Conservation (phyloP, 305 asterid genomes). For the Fraxinus dipetala region DNA sequence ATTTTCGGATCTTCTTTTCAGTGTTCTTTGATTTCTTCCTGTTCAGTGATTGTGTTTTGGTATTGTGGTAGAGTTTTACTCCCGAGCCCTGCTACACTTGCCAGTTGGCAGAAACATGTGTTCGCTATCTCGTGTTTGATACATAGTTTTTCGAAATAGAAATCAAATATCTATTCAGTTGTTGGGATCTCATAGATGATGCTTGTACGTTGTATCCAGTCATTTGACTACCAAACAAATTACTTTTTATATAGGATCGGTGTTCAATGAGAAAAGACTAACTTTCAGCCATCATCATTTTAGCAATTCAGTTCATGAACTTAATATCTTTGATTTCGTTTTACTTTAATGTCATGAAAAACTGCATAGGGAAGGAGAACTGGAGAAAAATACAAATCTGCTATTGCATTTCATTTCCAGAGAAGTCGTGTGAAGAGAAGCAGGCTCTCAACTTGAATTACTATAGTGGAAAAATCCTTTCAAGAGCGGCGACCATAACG, state of each 20-base stretch:
- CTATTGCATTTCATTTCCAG: background rate
- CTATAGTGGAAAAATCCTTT: background rate
- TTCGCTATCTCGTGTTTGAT: background rate
- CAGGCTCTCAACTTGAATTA: background rate
- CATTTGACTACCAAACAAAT: background rate
- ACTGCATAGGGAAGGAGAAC: background rate
- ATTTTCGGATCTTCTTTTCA: constrained; percentile 2
- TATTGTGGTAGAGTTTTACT: background rate
- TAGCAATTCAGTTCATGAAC: background rate
- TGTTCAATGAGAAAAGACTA: background rate
- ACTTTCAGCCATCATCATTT: background rate
- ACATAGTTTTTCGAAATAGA: constrained; percentile 12
- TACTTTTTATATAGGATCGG: background rate
- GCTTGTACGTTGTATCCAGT: background rate
- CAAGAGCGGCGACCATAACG: background rate
- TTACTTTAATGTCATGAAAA: background rate
- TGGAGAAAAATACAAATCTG: background rate
- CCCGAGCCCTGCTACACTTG: background rate
- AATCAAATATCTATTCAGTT: constrained; percentile 5
- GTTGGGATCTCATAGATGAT: constrained; percentile 14
- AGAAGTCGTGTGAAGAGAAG: background rate
- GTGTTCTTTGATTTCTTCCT: constrained; percentile 9
- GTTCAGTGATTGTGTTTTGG: background rate
- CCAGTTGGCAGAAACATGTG: background rate
- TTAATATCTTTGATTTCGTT: background rate